phyloP scores from a whole-genome alignment of 2,329 filamentous ascomycete genomes.

The Exophiala oligosperma region DNA sequence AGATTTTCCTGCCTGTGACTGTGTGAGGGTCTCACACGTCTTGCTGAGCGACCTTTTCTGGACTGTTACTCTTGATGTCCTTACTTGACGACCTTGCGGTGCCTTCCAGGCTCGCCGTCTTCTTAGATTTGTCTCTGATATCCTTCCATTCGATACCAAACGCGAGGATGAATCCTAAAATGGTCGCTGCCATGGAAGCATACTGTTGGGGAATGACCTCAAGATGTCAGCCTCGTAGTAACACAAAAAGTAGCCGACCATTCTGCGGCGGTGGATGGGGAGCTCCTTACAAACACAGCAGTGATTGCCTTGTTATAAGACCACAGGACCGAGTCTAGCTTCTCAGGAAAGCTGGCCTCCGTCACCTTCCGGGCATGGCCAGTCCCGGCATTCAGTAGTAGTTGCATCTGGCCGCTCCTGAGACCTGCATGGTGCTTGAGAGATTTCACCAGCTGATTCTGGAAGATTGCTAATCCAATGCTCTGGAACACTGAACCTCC shows the following conservation, averaged over 20 bases:
- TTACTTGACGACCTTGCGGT: no score
- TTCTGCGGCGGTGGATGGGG: no score
- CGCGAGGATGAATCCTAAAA: constrained; percentile 34
- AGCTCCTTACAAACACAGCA: constrained; percentile 31
- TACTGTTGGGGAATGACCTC: constrained; percentile 23
- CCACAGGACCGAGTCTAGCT: constrained; percentile 66
- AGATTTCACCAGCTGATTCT: constrained; percentile 33
- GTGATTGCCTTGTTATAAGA: constrained; percentile 39
- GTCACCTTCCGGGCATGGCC: constrained; percentile 60
- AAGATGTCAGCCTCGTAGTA: neutral
- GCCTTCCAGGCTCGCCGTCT: no score
- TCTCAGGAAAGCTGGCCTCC: constrained; percentile 4
- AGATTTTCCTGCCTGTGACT: no score
- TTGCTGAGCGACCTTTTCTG: no score
- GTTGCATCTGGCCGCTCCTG: constrained; percentile 57
- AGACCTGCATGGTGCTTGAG: constrained; percentile 44
- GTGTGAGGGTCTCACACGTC: no score
- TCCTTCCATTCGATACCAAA: constrained; percentile 40
- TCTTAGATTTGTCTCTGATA: constrained; percentile 27
- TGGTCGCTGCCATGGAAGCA: constrained; percentile 35
- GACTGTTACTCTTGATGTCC: no score
- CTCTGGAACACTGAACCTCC: constrained; percentile 41
- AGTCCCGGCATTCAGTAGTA: constrained; percentile 60
- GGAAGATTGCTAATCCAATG: constrained; percentile 41
- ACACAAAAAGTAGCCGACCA: no score